Percentiles rank a stretch among this genome's conserved stretches.
phyloP scores from a whole-genome alignment of 176 grass and related monocot genomes.

The Triticum monococcum region DNA sequence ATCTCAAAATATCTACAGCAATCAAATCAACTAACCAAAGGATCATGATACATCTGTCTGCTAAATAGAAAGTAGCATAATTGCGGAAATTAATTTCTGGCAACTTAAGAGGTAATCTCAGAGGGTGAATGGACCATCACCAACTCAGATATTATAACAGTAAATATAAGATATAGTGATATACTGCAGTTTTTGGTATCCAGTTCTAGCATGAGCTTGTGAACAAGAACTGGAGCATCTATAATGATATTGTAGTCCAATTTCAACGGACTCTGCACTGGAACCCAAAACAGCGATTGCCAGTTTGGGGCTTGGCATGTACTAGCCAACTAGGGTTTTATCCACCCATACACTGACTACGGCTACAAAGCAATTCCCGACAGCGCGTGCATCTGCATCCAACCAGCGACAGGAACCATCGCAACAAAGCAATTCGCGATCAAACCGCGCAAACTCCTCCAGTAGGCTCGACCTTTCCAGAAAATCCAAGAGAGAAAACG shows the following conservation, averaged over 20 bases:
- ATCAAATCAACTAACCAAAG: not conserved
- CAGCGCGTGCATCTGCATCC: not conserved
- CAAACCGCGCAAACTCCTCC: constrained; percentile 4
- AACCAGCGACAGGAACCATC: not conserved
- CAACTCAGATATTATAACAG: not conserved
- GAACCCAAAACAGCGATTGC: constrained; percentile 7
- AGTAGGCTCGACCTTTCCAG: not conserved
- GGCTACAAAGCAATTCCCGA: not conserved
- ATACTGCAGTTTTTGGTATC: not conserved
- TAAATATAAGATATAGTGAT: not conserved
- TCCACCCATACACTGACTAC: not conserved
- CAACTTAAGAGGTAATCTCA: not conserved
- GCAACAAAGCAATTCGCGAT: constrained; percentile 5
- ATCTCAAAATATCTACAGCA: not conserved
- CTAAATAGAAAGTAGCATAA: not conserved
- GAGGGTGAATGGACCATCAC: not conserved
- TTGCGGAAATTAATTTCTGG: not conserved
- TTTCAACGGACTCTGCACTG: not conserved
- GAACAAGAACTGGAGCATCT: not conserved
- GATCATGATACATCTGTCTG: not conserved
- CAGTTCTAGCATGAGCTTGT: not conserved
- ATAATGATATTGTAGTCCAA: constrained; percentile 2
- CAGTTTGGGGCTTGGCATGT: not conserved
- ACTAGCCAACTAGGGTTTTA: constrained; percentile 1
- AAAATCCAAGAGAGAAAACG: constrained; percentile 3